A percentile compares a stretch with the other conserved stretches of the same genome.
Conservation (phyloP, 2,329 filamentous ascomycete genomes). For the Macroventuria anomochaeta region DNA sequence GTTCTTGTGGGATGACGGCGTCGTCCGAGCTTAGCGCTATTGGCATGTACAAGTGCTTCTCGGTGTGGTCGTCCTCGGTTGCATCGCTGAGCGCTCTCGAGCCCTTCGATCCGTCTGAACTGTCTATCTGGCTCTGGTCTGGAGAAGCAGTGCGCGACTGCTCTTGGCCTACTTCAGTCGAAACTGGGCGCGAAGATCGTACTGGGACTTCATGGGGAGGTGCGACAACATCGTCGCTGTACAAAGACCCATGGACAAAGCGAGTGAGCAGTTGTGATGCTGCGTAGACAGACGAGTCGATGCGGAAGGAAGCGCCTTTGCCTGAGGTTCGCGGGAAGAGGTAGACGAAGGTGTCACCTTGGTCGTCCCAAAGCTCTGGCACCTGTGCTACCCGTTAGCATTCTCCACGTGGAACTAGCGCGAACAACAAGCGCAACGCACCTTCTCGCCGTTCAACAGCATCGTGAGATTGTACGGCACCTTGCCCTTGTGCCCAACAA, state of each 20-base stretch:
- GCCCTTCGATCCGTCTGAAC: slow-evolving; percentile 56
- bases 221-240: slow-evolving; percentile 42
- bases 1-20: slow-evolving; percentile 42
- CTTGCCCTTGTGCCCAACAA: slow-evolving; percentile 63
- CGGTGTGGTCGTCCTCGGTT: slow-evolving; percentile 55
- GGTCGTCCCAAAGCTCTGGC: slow-evolving; percentile 66
- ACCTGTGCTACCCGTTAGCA: slow-evolving; percentile 50
- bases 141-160: slow-evolving; percentile 46
- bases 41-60: slow-evolving; percentile 65
- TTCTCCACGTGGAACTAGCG: slow-evolving; percentile 14
- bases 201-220: slow-evolving; percentile 30
- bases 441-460: slow-evolving; percentile 59
- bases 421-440: slow-evolving; percentile 32
- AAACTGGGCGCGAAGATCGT: slow-evolving; percentile 30
- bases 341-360: slow-evolving; percentile 68
- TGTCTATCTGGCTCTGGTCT: slow-evolving; percentile 41
- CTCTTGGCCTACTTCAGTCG: slow-evolving; percentile 26
- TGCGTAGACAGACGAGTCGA: slow-evolving; percentile 65
- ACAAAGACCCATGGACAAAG: slow-evolving; percentile 62
- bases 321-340: slow-evolving; percentile 64
- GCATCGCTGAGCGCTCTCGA: slow-evolving; percentile 56
- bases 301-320: slow-evolving; percentile 65
- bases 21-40: slow-evolving; percentile 62
- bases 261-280: slow-evolving; percentile 63
- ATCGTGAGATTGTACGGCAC: slow-evolving; percentile 62